Percentiles rank a stretch among this genome's conserved stretches.
phyloP scores from a whole-genome alignment of 192 early-diverging fungal genomes.

The Anaeromyces robustus region DNA sequence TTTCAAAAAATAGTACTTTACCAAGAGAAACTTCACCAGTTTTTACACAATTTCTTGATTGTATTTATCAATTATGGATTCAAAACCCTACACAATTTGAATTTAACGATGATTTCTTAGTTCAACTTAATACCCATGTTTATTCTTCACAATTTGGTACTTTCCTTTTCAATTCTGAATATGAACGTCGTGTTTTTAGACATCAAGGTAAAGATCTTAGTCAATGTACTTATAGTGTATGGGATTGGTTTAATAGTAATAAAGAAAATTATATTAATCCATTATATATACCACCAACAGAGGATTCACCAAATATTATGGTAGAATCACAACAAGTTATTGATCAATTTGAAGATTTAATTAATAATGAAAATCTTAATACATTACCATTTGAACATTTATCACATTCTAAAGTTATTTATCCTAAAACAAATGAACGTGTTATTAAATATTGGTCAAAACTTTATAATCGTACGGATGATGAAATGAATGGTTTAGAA shows the following conservation, averaged over 20 bases:
- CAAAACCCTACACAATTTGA: slow-evolving; percentile 85
- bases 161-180: slow-evolving; percentile 81
- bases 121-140: slow-evolving; percentile 66
- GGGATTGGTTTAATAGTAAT: neutral
- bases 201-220: neutral
- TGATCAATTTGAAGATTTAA: neutral
- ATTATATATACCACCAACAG: neutral
- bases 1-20: slow-evolving; percentile 15
- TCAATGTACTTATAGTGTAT: neutral
- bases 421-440: neutral
- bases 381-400: neutral
- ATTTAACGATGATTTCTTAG: slow-evolving; percentile 71
- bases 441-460: neutral
- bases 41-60: slow-evolving; percentile 95
- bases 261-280: neutral
- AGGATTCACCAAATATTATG: neutral
- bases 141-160: slow-evolving; percentile 89
- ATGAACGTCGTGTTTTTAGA: slow-evolving; percentile 34
- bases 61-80: slow-evolving; percentile 78
- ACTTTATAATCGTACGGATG: neutral
- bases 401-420: neutral
- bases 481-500: neutral
- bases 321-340: neutral
- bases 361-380: neutral
- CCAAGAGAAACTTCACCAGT: slow-evolving; percentile 75